Conservation (phyloP, 345 rosid genomes). For the Populus davidiana region DNA sequence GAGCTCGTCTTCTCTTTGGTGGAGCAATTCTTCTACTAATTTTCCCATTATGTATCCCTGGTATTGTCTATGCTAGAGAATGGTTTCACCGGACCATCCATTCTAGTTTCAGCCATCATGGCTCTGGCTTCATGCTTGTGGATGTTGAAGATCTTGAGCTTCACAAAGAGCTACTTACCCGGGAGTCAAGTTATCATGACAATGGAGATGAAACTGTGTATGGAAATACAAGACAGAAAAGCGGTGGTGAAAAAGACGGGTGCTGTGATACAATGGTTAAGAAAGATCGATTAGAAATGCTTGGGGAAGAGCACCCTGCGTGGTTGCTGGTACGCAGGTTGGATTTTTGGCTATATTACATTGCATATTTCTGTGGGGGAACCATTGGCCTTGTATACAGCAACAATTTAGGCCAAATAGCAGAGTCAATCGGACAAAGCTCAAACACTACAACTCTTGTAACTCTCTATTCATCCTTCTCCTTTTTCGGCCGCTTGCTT, state of each 20-base stretch:
- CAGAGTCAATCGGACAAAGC: constrained; percentile 72
- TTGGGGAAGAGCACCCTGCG: constrained; percentile 75
- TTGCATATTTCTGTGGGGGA: constrained; percentile 87
- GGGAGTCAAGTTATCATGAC: constrained; percentile 39
- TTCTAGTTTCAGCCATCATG: constrained; percentile 54
- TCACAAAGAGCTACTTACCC: constrained; percentile 60
- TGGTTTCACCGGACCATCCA: constrained; percentile 67
- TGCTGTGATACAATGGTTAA: constrained; percentile 51
- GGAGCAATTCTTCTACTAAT: constrained; percentile 77
- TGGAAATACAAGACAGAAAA: constrained; percentile 25
- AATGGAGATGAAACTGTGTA: constrained; percentile 26
- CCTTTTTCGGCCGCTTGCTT: constrained; percentile 93
- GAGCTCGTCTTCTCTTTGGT: constrained; percentile 52
- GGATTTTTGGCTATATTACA: constrained; percentile 88
- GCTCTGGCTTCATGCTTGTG: constrained; percentile 72
- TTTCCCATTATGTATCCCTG: constrained; percentile 71
- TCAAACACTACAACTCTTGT: constrained; percentile 59
- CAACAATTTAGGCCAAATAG: constrained; percentile 92
- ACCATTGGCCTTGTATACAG: constrained; percentile 95
- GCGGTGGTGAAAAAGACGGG: constrained; percentile 23
- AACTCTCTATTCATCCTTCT: constrained; percentile 85
- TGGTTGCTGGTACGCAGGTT: constrained; percentile 52
- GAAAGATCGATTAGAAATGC: constrained; percentile 53
- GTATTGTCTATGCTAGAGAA: constrained; percentile 64
- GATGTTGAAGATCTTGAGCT: constrained; percentile 84